Conservation (phyloP, 1,139 yeast genomes). For the Lodderomyces beijingensis region DNA sequence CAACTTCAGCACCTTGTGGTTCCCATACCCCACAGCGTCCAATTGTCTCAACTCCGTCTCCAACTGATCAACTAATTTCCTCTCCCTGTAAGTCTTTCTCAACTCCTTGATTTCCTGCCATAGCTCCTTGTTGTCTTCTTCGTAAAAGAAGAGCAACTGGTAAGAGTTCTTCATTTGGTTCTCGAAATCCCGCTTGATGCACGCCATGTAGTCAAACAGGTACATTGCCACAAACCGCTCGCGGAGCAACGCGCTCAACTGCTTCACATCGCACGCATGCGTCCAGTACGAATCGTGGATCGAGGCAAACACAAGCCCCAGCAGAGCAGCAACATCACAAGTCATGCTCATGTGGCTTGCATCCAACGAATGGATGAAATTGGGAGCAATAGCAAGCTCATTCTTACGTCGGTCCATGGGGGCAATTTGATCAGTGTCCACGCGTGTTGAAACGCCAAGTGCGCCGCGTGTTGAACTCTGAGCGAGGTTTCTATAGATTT, state of each 20-base stretch:
- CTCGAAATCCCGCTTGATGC: constrained; percentile 24
- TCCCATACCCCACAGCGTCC: constrained; percentile 4
- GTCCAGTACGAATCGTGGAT: constrained; percentile 49
- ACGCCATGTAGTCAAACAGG: constrained; percentile 22
- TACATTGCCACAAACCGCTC: constrained; percentile 35
- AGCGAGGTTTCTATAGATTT: constrained; percentile 23
- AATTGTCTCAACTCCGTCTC: constrained; percentile 14
- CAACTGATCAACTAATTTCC: constrained; percentile 12
- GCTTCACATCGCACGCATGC: constrained; percentile 28
- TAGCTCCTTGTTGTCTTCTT: constrained; percentile 18
- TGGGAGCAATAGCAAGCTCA: constrained; percentile 40
- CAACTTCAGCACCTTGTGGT: constrained; percentile 10
- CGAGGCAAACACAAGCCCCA: constrained; percentile 29
- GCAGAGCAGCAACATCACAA: constrained; percentile 15
- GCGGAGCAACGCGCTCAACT: constrained; percentile 24
- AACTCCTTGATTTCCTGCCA: constrained; percentile 11
- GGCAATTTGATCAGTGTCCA: constrained; percentile 10
- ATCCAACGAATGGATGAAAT: constrained; percentile 43
- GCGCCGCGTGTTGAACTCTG: constrained; percentile 18
- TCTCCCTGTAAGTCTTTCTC: constrained; percentile 13
- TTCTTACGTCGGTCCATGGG: constrained; percentile 31
- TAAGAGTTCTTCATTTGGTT: constrained; percentile 21
- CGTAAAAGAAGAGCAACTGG: constrained; percentile 34
- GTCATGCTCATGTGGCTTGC: constrained; percentile 40
- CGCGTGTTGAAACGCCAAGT: constrained; percentile 4